Base-by-base conservation (phyloP, 441 rosid genomes). In the Isatis lusitanica region DNA sequence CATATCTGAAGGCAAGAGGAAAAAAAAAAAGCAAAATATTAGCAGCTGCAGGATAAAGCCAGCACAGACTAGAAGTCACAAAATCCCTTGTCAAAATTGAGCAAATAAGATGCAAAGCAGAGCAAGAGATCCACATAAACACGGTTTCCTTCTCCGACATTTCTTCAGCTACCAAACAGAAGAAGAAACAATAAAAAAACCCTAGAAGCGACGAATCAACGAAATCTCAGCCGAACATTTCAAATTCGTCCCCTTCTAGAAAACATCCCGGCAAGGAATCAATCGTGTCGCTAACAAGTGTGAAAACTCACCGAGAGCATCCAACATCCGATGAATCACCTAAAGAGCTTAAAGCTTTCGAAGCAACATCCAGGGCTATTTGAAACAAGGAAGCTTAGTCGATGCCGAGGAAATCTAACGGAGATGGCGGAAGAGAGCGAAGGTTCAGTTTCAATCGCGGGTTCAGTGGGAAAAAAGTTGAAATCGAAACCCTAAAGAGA, bases 401-500 rank as follows among this genome's bases (percentile, higher is more conserved):
- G 48, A 70, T 42, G 17, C 15, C 39, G 64, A 60, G 58, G 69
- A 63, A 67, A 71, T 66, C 68, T 50, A 52, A 11, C 59, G 44
- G 53, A 59, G 67, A 58, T 64, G 72, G 51, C 2, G 59, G 51
- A 8, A 36, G 68, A 50, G 50, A 12, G 63, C 18, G 51, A n/a
- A 57, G 31, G 38, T 70, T 18, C 71, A 58, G 76, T 59, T 30
- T 66, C 58, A 66, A 71, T 65, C 76, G 76, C 50, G 44, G 63
- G 63, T 76, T 64, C 67, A 70, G 68, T 58, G 68, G 63, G 3
- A 5, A 63, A 10, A 35, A 59, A 71, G 39, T 17, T 60, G 73
- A 65, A 71, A 71, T 77, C 77, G 80, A 51, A 77, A 77, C 73
- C 80, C 77, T 77, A 77, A 69, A 66, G 77, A 71, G 74, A 75